Conservation (phyloP, 805 yeast species). For the Candida quercuum region DNA sequence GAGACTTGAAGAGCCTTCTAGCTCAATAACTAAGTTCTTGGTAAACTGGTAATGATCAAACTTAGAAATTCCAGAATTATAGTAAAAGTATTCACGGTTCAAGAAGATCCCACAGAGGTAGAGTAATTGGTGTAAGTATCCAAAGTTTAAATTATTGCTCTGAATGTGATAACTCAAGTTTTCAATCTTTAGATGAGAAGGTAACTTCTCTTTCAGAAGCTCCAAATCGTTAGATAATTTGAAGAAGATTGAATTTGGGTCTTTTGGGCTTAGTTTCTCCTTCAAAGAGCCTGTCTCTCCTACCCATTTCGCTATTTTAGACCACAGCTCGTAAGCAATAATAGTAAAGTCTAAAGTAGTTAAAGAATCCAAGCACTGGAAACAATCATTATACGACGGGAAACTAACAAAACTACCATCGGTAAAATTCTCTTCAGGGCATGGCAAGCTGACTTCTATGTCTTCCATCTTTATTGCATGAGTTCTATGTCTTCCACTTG, state of each 20-base stretch:
- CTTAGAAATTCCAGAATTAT: conserved; percentile 27
- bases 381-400: conserved; percentile 8
- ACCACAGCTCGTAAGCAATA: conserved; percentile 32
- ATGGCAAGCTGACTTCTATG: conserved; percentile 28
- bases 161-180: conserved; percentile 28
- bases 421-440: conserved; percentile 27
- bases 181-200: conserved; percentile 21
- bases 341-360: conserved; percentile 28
- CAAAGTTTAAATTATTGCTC: conserved; percentile 28
- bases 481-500: conserved; percentile 30
- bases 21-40: conserved; percentile 15
- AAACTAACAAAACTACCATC: conserved; percentile 22
- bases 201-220: conserved; percentile 22
- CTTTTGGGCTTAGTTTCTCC: conserved; percentile 29
- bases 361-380: conserved; percentile 8
- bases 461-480: conserved; percentile 30
- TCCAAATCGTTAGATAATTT: conserved; percentile 24
- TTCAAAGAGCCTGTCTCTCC: conserved; percentile 29
- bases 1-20: conserved; percentile 23
- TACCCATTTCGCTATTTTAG: conserved; percentile 33
- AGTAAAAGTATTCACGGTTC: conserved; percentile 31
- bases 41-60: conserved; percentile 28
- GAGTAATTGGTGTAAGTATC: conserved; percentile 30
- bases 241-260: conserved; percentile 23
- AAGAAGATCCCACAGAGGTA: conserved; percentile 30